Base-by-base conservation (phyloP, 2,329 filamentous ascomycete species). In the Beauveria sp. region DNA sequence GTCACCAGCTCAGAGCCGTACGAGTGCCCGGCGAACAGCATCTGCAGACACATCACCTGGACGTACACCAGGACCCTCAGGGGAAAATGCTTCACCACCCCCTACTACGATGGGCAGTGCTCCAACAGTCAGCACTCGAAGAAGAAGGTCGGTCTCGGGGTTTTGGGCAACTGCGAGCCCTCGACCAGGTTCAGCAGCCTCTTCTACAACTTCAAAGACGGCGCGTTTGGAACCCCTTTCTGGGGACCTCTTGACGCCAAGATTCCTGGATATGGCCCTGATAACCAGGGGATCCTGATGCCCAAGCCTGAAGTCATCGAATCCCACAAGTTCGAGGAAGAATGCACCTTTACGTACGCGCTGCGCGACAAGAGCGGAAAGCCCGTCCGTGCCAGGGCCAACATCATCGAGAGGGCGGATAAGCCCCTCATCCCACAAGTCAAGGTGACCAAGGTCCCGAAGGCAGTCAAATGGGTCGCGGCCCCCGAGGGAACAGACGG, bases 341-440 rank as follows among this genome's bases (percentile, higher is more conserved):
- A 49, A 22, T 49, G 22, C 46, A 24, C 46, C 46, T 49, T 49
- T 49, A 49, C 46, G 3, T 49, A 49, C 46, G 22, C 20, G 46
- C 46, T 49, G 14, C 46, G 46, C 22, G 22, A 49, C 46, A 16
- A 49, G 2, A 49, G 5, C 46, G 46, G 46, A 49, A 5, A 18
- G 1, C 46, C 22, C 22, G 22, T 49, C 4, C 10, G 5, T 2
- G 46, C 2, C 45, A 28, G 1, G 22, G 46, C 46, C 18, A 49
- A 16, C 14, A 26, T 49, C 14, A 49, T 49, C 22, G 22, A 49
- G 46, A 49, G 6, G 46, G 6, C 5, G 10, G 8, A 26, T 8
- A 26, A 49, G 3, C 22, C 46, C 12, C 1, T 5, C 22, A 3
- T 3, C 12, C 22, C 22, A 14, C 22, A 28, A 3, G 9, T 8